Conservation (phyloP, 108 stramenopile genomes). For the Parietichytrium sp. region DNA sequence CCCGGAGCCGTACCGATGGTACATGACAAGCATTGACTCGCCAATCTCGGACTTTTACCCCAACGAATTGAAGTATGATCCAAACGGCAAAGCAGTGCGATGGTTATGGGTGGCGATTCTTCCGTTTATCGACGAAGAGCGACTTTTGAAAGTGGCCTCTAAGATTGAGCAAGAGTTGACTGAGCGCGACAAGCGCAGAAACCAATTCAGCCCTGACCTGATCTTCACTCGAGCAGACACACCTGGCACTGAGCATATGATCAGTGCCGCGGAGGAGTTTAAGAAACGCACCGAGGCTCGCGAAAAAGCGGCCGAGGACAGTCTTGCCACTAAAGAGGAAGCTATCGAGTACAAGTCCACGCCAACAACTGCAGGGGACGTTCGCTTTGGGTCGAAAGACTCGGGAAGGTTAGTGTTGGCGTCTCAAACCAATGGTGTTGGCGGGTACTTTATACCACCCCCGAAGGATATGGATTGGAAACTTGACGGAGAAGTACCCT, state of each 20-base stretch:
- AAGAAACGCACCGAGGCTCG: no score
- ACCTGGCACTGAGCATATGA: background rate
- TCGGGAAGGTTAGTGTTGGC: background rate
- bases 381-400: background rate
- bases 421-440: constrained; percentile 1
- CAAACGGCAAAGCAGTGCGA: constrained; percentile 96
- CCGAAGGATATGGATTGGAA: background rate
- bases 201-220: constrained; percentile 20
- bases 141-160: constrained; percentile 73
- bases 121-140: constrained; percentile 95
- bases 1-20: constrained; percentile 79
- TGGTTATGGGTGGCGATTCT: constrained; percentile 98
- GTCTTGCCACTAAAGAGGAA: background rate
- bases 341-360: background rate
- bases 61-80: constrained; percentile 76
- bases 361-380: constrained; percentile 23
- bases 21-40: constrained; percentile 82
- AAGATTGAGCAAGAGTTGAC: constrained; percentile 37
- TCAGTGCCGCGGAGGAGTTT: constrained; percentile 1
- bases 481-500: background rate
- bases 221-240: constrained; percentile 16
- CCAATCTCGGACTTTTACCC: constrained; percentile 97
- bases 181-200: constrained; percentile 24
- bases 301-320: background rate
- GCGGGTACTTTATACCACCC: constrained; percentile 7